Conservation (phyloP, 2,329 filamentous ascomycete genomes). For the Botryotinia calthae region DNA sequence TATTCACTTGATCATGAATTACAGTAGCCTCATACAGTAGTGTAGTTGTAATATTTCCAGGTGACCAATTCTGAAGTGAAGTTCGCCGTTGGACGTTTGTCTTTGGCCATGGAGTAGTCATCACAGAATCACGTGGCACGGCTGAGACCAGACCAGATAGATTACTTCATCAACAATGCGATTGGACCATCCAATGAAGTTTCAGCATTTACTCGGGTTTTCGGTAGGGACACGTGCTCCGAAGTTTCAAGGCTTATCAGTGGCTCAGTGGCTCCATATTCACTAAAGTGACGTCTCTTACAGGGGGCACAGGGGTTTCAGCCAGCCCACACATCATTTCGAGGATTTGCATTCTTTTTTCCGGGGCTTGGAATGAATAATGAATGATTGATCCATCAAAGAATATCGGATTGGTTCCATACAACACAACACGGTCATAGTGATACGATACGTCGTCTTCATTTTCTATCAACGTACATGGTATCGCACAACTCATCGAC, state of each 20-base stretch:
- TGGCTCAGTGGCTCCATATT: neutral
- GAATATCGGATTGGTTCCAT: neutral
- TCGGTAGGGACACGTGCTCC: too few species aligned
- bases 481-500: neutral
- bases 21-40: neutral
- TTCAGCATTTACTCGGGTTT: too few species aligned
- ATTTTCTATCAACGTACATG: neutral
- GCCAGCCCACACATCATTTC: neutral
- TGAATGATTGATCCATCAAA: neutral
- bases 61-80: too few species aligned
- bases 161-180: neutral
- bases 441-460: neutral
- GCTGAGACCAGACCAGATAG: fast-evolving
- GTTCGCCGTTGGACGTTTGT: neutral
- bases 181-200: neutral
- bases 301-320: neutral
- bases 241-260: neutral
- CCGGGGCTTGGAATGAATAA: neutral
- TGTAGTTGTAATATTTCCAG: too few species aligned
- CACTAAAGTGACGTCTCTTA: slow-evolving; percentile 1
- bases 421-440: neutral
- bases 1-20: neutral
- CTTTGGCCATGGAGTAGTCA: neutral
- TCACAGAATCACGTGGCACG: fast-evolving
- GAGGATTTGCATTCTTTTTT: neutral